Percentiles rank a stretch among this genome's conserved stretches.
Conservation (phyloP, 805 yeast species). For the Candida dajiaensis region DNA sequence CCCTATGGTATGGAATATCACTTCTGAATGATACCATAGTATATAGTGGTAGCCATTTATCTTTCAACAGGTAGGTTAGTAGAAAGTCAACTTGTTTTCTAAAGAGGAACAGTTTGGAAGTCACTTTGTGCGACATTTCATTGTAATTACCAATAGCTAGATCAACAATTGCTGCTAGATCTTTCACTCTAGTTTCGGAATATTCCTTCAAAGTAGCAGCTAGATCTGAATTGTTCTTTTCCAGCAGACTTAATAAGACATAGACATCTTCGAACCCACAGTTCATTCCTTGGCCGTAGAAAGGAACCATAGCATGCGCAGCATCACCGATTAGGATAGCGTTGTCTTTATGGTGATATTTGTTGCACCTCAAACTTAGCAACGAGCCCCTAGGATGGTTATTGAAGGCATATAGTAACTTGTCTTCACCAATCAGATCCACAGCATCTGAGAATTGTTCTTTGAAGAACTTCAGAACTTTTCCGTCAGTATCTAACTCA, state of each 20-base stretch:
- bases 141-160: slow-evolving; percentile 75
- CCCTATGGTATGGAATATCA: slow-evolving; percentile 72
- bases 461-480: slow-evolving; percentile 48
- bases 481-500: slow-evolving; percentile 36
- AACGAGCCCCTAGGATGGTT: slow-evolving; percentile 72
- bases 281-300: slow-evolving; percentile 96
- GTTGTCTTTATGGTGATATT: slow-evolving; percentile 60
- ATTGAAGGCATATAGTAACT: slow-evolving; percentile 42
- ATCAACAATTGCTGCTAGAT: slow-evolving; percentile 68
- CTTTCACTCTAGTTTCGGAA: slow-evolving; percentile 42
- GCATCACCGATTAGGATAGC: slow-evolving; percentile 84
- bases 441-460: slow-evolving; percentile 71
- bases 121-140: slow-evolving; percentile 84
- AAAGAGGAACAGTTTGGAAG: slow-evolving; percentile 49
- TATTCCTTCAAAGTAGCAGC: slow-evolving; percentile 10
- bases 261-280: slow-evolving; percentile 92
- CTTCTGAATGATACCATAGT: slow-evolving; percentile 89
- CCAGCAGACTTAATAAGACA: slow-evolving; percentile 42
- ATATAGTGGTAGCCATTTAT: slow-evolving; percentile 77
- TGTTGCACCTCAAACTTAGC: slow-evolving; percentile 62
- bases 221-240: slow-evolving; percentile 6
- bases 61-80: slow-evolving; percentile 53
- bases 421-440: slow-evolving; percentile 55
- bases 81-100: slow-evolving; percentile 65
- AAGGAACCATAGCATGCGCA: slow-evolving; percentile 97